These are phyloP conservation scores for Pulveroboletus sp. DNA, from an alignment of 768 basidiomycete species.

Conservation along the genomic window DNA sequence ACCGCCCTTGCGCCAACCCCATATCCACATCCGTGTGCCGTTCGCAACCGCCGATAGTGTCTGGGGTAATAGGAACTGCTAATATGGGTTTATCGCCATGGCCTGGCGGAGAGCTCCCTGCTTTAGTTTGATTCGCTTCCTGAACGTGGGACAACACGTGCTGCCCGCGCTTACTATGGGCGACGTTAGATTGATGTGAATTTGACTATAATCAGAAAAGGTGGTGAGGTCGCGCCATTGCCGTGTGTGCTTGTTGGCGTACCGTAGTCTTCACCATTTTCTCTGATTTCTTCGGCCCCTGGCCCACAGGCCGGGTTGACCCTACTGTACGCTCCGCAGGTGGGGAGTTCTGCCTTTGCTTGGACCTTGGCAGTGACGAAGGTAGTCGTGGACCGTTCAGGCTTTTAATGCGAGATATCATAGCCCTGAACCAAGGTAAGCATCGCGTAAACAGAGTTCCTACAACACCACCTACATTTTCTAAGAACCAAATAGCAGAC, in stretches of 20 bases:
- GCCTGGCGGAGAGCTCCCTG: neutral
- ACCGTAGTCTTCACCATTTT: neutral
- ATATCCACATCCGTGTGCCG: neutral
- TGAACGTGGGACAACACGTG: neutral
- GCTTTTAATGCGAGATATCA: neutral
- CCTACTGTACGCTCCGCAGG: neutral
- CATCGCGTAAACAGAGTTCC: neutral
- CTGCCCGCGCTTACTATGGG: neutral
- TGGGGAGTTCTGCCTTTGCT: neutral
- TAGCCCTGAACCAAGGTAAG: neutral
- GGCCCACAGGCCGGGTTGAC: neutral
- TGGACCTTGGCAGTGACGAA: neutral
- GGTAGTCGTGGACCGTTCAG: neutral
- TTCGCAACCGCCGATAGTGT: neutral
- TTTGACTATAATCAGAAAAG: neutral
- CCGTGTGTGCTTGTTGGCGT: neutral
- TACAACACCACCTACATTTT: neutral
- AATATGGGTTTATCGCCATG: neutral
- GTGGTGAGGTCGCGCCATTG: neutral
- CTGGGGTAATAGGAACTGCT: neutral
- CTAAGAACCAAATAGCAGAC: neutral
- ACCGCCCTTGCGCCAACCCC: neutral
- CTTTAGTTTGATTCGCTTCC: neutral
- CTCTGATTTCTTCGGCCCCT: neutral
- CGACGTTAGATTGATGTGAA: neutral